Base-by-base conservation (phyloP, 176 grass and related monocot genomes). In the Hyparrhenia diplandra region DNA sequence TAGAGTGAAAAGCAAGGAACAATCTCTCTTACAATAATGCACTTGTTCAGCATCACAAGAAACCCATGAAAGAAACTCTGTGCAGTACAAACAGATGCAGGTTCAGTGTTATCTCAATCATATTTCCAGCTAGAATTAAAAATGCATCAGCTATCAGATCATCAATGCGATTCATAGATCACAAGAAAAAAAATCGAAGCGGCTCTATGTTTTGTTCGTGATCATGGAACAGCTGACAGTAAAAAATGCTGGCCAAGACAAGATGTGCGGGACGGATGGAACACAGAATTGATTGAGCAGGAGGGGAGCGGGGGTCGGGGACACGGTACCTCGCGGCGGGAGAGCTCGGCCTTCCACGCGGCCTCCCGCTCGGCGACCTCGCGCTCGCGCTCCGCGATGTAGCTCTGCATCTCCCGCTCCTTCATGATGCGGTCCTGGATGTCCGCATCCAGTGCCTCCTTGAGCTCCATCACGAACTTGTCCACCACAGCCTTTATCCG, bases 401-500 rank as follows among this genome's bases (percentile, higher is more conserved):
- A 95, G 71, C 89, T 95, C 78, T 92, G 90, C 87, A 97, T 91
- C 87, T 99, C 92, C 35, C 90, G 82, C 90, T 99, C 92, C 92
- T 93, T 99, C 96, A 95, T 93, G 55, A 99, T 83, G 67, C 96
- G 84, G 85, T 99, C 96, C 82, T 99, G 88, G 51, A 99, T 95
- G 72, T 99, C 96, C 71, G 87, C 96, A 64, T 99, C 92, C 72
- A 99, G 77, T 47, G 96, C 96, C 88, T 95, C 96, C 88, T 95
- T 94, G 24, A 99, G 85, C 87, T 96, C 93, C 71, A 85, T 89
- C 77, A 96, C 91, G 85, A 99, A 99, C 88, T 86, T 91, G 78
- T 99, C 97, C n/a, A 99, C 97, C 85, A 96, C 97, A 24, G 93
- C 83, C 87, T 99, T 99, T 82, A 99, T 96, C 60, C 93, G 68